These are phyloP conservation scores for Camelina sativa DNA, from an alignment of 345 rosid species.

Conservation along the genomic window DNA sequence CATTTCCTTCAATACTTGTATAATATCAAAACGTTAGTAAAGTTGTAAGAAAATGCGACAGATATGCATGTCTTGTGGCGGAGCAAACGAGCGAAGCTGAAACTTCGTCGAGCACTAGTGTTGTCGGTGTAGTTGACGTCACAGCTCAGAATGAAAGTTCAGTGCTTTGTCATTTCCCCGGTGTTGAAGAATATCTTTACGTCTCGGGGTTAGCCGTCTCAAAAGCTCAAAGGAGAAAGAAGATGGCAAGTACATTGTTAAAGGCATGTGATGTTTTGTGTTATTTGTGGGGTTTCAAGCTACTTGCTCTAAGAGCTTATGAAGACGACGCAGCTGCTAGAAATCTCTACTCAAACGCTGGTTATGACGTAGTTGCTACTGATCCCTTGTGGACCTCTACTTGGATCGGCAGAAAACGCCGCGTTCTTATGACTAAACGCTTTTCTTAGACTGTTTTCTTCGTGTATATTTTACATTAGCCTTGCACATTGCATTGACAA, in stretches of 20 bases:
- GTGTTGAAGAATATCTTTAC: constrained; percentile 75
- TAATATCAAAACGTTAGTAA: neutral
- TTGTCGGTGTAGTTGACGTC: constrained; percentile 81
- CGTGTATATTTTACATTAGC: constrained; percentile 24
- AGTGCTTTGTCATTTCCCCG: constrained; percentile 59
- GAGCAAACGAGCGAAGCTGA: constrained; percentile 51
- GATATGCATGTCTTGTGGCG: constrained; percentile 88
- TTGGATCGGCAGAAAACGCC: constrained; percentile 78
- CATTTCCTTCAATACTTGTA: neutral
- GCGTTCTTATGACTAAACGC: constrained; percentile 72
- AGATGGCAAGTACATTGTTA: constrained; percentile 70
- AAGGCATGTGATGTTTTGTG: constrained; percentile 75
- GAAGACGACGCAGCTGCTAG: constrained; percentile 83
- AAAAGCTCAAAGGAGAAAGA: constrained; percentile 64
- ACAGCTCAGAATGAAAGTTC: constrained; percentile 61
- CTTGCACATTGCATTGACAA: neutral
- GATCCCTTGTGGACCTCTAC: constrained; percentile 71
- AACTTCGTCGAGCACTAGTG: constrained; percentile 34
- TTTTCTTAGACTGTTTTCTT: constrained; percentile 28
- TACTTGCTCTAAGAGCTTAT: constrained; percentile 72
- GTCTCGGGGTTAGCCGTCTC: constrained; percentile 87
- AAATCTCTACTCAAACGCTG: constrained; percentile 68
- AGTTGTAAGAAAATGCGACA: constrained; percentile 17
- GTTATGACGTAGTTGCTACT: constrained; percentile 59
- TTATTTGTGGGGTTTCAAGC: constrained; percentile 62